These are phyloP conservation scores for Tanacetum coccineum DNA, from an alignment of 129 eudicot species.

Conservation along the genomic window DNA sequence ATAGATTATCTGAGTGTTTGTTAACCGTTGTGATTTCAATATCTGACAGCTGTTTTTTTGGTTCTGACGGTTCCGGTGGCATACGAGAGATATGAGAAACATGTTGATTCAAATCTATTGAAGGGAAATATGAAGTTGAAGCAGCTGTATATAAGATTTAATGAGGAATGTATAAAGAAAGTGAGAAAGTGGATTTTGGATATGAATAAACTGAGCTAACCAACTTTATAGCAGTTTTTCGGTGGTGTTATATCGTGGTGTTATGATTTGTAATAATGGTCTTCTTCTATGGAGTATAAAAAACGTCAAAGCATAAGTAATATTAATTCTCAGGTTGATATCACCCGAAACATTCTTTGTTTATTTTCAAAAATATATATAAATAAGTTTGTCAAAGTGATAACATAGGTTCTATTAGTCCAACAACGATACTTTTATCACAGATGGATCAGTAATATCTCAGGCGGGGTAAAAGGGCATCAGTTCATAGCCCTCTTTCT, in stretches of 20 bases:
- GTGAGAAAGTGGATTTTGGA: conserved; percentile 53
- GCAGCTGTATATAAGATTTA: conserved; percentile 40
- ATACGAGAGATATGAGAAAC: conserved; percentile 70
- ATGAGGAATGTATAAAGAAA: conserved; percentile 43
- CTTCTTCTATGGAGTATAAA: conserved; percentile 7
- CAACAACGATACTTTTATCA: no score
- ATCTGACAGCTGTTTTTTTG: conserved; percentile 54
- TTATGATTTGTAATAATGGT: conserved; percentile 11
- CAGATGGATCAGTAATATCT: no score
- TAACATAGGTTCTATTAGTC: no score
- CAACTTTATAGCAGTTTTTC: conserved; percentile 10
- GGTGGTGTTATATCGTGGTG: conserved; percentile 26
- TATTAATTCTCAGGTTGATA: no score
- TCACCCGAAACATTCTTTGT: no score
- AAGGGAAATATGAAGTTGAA: conserved; percentile 36
- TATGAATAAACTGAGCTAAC: conserved; percentile 49
- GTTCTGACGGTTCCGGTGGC: conserved; percentile 68
- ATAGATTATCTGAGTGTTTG: not conserved
- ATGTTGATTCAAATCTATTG: conserved; percentile 39
- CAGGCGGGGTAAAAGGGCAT: no score
- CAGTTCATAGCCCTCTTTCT: no score
- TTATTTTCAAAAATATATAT: no score
- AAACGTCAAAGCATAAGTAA: no score
- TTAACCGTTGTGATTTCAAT: not conserved
- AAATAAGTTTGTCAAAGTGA: no score